Conservation (phyloP, 768 basidiomycete genomes). For the Mycena amicta region DNA sequence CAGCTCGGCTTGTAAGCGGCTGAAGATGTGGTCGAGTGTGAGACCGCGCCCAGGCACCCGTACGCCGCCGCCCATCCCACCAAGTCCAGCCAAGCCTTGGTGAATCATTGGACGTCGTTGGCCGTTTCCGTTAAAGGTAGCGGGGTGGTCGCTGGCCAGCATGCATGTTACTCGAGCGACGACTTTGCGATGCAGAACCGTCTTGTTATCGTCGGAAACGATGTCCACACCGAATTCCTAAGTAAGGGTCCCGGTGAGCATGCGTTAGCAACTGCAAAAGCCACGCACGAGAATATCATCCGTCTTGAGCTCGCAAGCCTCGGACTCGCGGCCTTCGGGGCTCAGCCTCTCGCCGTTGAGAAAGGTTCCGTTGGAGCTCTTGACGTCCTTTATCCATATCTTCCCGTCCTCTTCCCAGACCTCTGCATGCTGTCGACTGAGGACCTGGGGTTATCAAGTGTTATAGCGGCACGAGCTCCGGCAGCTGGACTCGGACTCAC, state of each 20-base stretch:
- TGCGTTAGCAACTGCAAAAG: background rate
- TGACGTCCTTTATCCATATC: slow-evolving; percentile 99
- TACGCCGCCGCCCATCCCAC: slow-evolving; percentile 73
- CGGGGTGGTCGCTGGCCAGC: slow-evolving; percentile 52
- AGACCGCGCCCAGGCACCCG: slow-evolving; percentile 78
- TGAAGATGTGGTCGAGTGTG: slow-evolving; percentile 90
- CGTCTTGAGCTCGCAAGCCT: slow-evolving; percentile 90
- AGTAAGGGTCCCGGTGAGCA: background rate
- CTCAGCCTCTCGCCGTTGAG: slow-evolving; percentile 95
- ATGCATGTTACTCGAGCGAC: slow-evolving; percentile 92
- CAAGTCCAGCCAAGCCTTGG: slow-evolving; percentile 69
- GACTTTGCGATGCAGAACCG: slow-evolving; percentile 97
- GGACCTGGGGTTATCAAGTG: too few relatives aligned
- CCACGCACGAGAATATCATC: slow-evolving; percentile 90
- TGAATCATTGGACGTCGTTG: slow-evolving; percentile 57
- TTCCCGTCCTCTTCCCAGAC: slow-evolving; percentile 93
- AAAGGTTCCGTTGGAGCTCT: slow-evolving; percentile 97
- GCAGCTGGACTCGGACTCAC: too few relatives aligned
- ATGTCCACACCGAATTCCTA: slow-evolving; percentile 99
- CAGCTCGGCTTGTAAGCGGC: slow-evolving; percentile 86
- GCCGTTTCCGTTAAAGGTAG: slow-evolving; percentile 23
- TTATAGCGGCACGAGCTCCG: too few relatives aligned
- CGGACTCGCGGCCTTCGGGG: slow-evolving; percentile 86
- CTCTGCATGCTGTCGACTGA: slow-evolving; percentile 92
- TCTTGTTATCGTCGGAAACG: slow-evolving; percentile 96